phyloP scores from a whole-genome alignment of 1,284 basidiomycete species.

The Fomitopsis palustris region DNA sequence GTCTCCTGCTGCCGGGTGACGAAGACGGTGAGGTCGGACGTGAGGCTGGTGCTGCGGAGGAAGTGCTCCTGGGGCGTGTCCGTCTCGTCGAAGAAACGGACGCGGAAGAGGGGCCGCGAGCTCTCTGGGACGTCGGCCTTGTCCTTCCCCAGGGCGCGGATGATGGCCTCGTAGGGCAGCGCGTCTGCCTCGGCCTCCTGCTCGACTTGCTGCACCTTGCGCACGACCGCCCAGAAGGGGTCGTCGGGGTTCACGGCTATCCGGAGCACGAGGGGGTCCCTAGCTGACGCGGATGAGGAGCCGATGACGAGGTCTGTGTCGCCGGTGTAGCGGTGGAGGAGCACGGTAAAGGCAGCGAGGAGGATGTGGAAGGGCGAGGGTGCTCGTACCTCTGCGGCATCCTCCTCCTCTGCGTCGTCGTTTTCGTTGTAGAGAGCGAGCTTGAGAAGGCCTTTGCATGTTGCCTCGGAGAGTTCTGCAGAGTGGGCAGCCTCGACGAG shows the following conservation, averaged over 20 bases:
- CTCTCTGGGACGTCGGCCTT: slow-evolving; percentile 54
- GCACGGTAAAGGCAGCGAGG: slow-evolving; percentile 85
- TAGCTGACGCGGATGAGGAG: slow-evolving; percentile 78
- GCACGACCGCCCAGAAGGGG: slow-evolving; percentile 92
- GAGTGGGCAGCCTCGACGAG: slow-evolving; percentile 78
- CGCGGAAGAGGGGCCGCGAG: slow-evolving; percentile 77
- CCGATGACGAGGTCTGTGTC: slow-evolving; percentile 95
- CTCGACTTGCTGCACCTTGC: slow-evolving; percentile 82
- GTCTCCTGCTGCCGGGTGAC: slow-evolving; percentile 66
- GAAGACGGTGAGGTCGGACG: slow-evolving; percentile 90
- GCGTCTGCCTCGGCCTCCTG: slow-evolving; percentile 82
- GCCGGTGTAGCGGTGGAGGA: slow-evolving; percentile 94
- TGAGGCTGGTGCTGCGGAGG: slow-evolving; percentile 76
- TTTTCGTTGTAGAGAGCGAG: slow-evolving; percentile 69
- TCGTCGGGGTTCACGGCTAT: slow-evolving; percentile 84
- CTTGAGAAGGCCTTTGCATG: slow-evolving; percentile 70
- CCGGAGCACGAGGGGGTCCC: slow-evolving; percentile 83
- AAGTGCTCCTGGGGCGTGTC: slow-evolving; percentile 73
- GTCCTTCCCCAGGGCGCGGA: slow-evolving; percentile 70
- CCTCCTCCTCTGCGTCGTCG: slow-evolving; percentile 49
- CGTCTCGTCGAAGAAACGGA: slow-evolving; percentile 95
- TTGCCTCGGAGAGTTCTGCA: slow-evolving; percentile 62
- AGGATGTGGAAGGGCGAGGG: slow-evolving; percentile 92
- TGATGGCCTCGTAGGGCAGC: slow-evolving; percentile 80
- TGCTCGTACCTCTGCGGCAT: slow-evolving; percentile 35